Conservation (phyloP, 345 rosid genomes). For the Boechera retrofracta region DNA sequence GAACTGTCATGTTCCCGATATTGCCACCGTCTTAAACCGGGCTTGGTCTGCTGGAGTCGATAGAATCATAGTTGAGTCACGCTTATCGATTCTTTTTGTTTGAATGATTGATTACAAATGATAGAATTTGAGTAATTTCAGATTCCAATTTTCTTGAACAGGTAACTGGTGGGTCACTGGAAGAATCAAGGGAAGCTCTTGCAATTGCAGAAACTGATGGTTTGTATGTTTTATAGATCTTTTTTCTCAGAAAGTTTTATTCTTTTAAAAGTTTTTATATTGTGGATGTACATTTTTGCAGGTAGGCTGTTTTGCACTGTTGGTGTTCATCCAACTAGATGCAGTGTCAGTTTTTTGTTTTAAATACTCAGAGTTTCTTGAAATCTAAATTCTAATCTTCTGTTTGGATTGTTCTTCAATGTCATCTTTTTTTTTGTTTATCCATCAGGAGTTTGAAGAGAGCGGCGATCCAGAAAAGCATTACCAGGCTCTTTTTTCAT, state of each 20-base stretch:
- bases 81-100: not conserved
- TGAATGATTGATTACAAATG: slow-evolving; percentile 7
- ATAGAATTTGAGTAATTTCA: not conserved
- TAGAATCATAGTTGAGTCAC: slow-evolving; percentile 71
- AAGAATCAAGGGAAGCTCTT: slow-evolving; percentile 93
- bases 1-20: slow-evolving; percentile 76
- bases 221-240: slow-evolving; percentile 25
- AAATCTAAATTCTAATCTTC: slow-evolving; percentile 3
- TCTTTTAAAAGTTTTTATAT: not conserved
- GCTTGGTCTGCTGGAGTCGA: slow-evolving; percentile 98
- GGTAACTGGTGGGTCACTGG: slow-evolving; percentile 97
- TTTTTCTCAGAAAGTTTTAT: not conserved
- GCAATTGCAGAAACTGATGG: slow-evolving; percentile 97
- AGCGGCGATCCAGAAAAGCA: slow-evolving; percentile 85
- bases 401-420: slow-evolving; percentile 29
- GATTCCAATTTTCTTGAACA: slow-evolving; percentile 35
- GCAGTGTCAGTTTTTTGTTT: slow-evolving; percentile 57
- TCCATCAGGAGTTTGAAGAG: slow-evolving; percentile 86
- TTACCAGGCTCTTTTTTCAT: slow-evolving; percentile 74
- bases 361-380: slow-evolving; percentile 4
- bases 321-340: slow-evolving; percentile 98
- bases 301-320: slow-evolving; percentile 94
- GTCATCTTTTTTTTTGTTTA: slow-evolving; percentile 7
- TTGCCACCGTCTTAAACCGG: slow-evolving; percentile 71
- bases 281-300: slow-evolving; percentile 40